Conservation (phyloP, 1,284 basidiomycete genomes). For the Trichosporon sp. region DNA sequence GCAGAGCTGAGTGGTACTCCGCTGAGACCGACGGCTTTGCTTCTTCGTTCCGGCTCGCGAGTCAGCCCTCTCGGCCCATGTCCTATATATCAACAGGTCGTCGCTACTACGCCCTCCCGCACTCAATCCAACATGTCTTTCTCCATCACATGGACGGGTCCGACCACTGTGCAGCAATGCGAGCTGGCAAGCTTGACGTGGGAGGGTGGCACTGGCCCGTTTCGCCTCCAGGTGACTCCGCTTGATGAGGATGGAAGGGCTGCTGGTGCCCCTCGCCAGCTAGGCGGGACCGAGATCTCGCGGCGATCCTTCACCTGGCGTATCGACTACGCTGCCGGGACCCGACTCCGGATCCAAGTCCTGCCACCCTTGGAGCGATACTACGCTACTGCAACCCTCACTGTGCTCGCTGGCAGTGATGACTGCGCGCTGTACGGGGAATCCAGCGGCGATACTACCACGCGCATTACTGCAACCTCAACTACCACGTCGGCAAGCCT, state of each 20-base stretch:
- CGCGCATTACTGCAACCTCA: too few relatives aligned
- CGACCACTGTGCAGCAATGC: not conserved
- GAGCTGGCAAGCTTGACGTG: not conserved
- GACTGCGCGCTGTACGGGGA: not conserved
- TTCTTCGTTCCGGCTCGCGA: not conserved
- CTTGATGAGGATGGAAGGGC: too few relatives aligned
- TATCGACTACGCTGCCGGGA: not conserved
- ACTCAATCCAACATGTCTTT: not conserved
- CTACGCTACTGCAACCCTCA: not conserved
- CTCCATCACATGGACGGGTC: not conserved
- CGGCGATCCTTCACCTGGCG: not conserved
- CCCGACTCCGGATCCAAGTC: not conserved
- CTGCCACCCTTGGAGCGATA: not conserved
- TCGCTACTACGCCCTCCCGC: not conserved
- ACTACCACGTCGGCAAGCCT: too few relatives aligned
- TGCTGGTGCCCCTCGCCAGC: not conserved
- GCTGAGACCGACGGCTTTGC: not conserved
- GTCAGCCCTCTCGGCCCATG: too few relatives aligned
- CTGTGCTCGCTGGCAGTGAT: not conserved
- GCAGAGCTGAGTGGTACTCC: too few relatives aligned
- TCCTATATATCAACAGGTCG: not conserved
- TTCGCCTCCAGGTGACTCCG: not conserved
- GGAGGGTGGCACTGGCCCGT: not conserved
- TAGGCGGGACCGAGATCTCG: not conserved
- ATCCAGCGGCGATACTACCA: too few relatives aligned